phyloP scores from a whole-genome alignment of 1,139 yeast genomes.

The Taphrina communis region DNA sequence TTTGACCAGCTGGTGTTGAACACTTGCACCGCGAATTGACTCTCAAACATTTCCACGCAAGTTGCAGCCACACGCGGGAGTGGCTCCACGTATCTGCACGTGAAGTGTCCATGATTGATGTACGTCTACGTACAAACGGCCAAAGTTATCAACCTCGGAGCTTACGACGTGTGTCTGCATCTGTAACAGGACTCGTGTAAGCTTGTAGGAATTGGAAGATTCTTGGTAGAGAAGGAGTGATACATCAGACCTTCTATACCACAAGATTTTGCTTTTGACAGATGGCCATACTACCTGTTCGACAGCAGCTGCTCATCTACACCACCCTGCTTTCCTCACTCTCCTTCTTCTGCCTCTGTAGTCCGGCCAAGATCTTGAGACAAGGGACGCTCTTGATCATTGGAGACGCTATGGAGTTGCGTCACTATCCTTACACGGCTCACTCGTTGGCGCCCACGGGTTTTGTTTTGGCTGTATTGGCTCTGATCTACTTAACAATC shows the following conservation, averaged over 20 bases:
- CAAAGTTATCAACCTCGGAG: too few species aligned
- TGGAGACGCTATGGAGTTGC: slow-evolving; percentile 27
- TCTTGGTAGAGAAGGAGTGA: too few species aligned
- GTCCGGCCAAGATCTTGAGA: slow-evolving; percentile 26
- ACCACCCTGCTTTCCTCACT: slow-evolving; percentile 29
- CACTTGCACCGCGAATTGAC: background rate
- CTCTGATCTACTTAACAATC: slow-evolving; percentile 28
- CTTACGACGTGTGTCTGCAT: too few species aligned
- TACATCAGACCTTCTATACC: too few species aligned
- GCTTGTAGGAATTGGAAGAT: too few species aligned
- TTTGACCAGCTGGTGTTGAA: too few species aligned
- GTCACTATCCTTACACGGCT: slow-evolving; percentile 37
- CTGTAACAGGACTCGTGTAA: too few species aligned
- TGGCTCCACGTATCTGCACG: slow-evolving; percentile 1
- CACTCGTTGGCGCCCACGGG: slow-evolving; percentile 26
- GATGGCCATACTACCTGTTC: slow-evolving; percentile 31
- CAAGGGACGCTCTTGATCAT: slow-evolving; percentile 33
- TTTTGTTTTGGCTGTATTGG: slow-evolving; percentile 23
- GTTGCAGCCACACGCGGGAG: slow-evolving; percentile 13
- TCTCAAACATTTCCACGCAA: slow-evolving; percentile 1
- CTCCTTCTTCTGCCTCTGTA: slow-evolving; percentile 28
- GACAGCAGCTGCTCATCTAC: slow-evolving; percentile 29
- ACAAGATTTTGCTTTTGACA: too few species aligned
- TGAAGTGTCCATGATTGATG: background rate
- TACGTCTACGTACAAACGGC: too few species aligned